Evolutionary conservation across 352 stramenopile species (phyloP).

Genomic region (Pythium oligandrum): DNA sequence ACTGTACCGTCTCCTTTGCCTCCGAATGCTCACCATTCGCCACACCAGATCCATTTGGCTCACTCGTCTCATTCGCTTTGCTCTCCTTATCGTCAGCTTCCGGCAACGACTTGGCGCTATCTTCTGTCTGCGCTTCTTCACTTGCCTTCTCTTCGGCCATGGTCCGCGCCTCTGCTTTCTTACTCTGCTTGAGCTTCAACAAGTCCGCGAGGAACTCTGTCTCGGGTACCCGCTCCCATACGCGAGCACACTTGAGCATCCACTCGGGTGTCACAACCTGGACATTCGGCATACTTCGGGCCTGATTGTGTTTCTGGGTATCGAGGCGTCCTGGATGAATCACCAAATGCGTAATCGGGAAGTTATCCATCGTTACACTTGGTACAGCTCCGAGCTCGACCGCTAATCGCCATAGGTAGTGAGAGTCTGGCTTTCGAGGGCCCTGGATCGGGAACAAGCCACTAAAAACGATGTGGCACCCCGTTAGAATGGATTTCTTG

Average conservation of each 20-base stretch:
- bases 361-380: constrained; percentile 67
- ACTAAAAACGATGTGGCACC: constrained; percentile 76
- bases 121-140: no score
- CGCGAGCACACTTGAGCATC: constrained; percentile 73
- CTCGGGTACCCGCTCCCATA: constrained; percentile 58
- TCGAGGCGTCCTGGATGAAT: constrained; percentile 76
- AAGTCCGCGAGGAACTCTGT: constrained; percentile 63
- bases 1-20: no score
- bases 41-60: no score
- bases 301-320: constrained; percentile 80
- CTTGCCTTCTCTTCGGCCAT: background rate
- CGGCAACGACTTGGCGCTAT: no score
- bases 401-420: constrained; percentile 75
- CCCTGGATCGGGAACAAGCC: constrained; percentile 68
- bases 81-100: no score
- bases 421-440: constrained; percentile 46
- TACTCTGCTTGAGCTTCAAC: constrained; percentile 33
- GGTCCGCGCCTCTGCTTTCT: background rate
- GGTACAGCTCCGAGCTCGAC: constrained; percentile 61
- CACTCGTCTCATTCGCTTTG: no score
- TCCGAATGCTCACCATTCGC: no score
- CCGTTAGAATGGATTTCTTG: constrained; percentile 60
- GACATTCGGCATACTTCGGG: constrained; percentile 50
- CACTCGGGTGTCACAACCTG: constrained; percentile 72
- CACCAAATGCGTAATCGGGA: constrained; percentile 78